Evolutionary conservation across 352 stramenopile genomes (phyloP), one percentile per base, ranked within the genome.

Genomic region (Pythium rishiriense): DNA sequence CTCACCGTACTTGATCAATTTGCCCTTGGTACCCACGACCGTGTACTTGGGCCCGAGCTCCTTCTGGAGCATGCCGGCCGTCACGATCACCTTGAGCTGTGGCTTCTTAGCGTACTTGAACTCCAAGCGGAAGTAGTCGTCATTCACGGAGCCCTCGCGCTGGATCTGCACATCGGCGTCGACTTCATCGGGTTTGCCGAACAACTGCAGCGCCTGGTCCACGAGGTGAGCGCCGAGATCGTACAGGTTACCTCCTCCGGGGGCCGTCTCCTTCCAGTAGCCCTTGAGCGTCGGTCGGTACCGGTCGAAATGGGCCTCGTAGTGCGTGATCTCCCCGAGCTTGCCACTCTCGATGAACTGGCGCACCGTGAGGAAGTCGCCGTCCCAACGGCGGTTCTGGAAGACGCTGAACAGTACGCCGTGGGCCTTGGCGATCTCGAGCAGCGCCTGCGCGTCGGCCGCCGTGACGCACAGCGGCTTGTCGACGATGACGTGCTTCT

Each of bases 401-500:
- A 91, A 91, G 11, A 92, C 78, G 14, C 81, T 78, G 60, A 92
- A 88, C 57, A 88, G 45, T 41, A 92, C 83, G 29, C 67, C 69
- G 46, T 89, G 74, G 28, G 64, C 59, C 41, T 75, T 64, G n/a
- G 81, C 79, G 11, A 81, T 60, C 14, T 69, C 61, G 51, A 78
- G 70, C 11, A 92, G 72, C 55, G 86, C 81, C 43, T 77, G 53
- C 24, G 81, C 83, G 37, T 92, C 66, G 21, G 65, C 69, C 3
- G 73, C 68, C 19, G 77, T 80, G 69, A 90, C 70, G 53, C 79
- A 87, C 45, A 92, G 68, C 49, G 83, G 83, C 59, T 92, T 92
- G 73, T 92, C 83, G 33, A 89, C 79, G 9, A 92, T 75, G 19
- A 92, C 81, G 63, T 92, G 81, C 67, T 83, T 82, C 69, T 88